phyloP scores from a whole-genome alignment of 108 stramenopile genomes.

The Cylindrotheca fusiformis region DNA sequence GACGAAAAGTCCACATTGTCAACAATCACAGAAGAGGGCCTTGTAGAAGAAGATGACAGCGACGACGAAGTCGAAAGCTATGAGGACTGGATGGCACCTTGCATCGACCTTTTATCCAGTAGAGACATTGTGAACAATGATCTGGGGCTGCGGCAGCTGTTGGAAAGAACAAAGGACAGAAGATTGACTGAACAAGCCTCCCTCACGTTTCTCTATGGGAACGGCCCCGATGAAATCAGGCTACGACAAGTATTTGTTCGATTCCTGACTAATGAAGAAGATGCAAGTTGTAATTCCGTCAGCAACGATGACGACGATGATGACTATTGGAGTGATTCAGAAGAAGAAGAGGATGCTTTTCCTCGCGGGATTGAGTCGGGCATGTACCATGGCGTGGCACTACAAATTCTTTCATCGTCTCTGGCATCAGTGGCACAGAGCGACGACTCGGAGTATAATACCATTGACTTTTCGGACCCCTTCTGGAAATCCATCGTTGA shows the following conservation, averaged over 20 bases:
- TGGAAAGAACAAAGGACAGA: constrained; percentile 6
- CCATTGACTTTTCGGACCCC: constrained; percentile 6
- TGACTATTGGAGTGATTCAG: not conserved
- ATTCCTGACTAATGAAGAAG: constrained; percentile 4
- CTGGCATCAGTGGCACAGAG: not conserved
- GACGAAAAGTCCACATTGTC: not conserved
- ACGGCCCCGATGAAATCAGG: constrained; percentile 3
- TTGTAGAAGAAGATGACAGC: not conserved
- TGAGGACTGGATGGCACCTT: not conserved
- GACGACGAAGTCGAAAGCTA: not conserved
- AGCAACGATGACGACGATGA: not conserved
- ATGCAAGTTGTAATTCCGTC: too few relatives aligned
- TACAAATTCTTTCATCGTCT: constrained; percentile 10
- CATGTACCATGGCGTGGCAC: constrained; percentile 5
- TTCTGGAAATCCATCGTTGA: constrained; percentile 17
- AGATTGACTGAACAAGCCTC: not conserved
- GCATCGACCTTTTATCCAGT: constrained; percentile 12
- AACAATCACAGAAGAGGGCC: not conserved
- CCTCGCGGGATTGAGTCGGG: constrained; percentile 4
- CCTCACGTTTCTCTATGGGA: constrained; percentile 13
- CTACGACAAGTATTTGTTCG: not conserved
- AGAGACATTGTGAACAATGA: constrained; percentile 12
- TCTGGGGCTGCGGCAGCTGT: constrained; percentile 14
- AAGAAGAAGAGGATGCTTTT: not conserved
- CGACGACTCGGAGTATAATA: not conserved